Conservation (phyloP, 305 asterid species). For the Andrographis paniculata region DNA sequence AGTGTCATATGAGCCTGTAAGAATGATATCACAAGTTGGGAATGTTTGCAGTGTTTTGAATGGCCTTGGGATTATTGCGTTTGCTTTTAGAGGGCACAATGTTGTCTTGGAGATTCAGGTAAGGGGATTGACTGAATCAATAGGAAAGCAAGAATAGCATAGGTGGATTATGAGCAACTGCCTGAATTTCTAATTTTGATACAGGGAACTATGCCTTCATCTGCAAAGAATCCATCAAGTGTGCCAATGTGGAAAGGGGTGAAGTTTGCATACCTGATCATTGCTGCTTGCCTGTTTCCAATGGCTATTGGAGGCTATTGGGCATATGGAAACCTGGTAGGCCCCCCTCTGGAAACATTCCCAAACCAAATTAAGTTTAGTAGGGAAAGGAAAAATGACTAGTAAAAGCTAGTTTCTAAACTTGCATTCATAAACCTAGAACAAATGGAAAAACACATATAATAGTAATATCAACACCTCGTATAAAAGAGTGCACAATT, state of each 20-base stretch:
- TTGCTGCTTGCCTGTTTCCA: constrained; percentile 74
- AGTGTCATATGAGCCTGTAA: constrained; percentile 35
- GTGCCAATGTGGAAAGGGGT: constrained; percentile 90
- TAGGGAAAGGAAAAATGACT: too few relatives aligned
- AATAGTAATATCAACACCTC: too few relatives aligned
- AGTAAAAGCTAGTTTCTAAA: too few relatives aligned
- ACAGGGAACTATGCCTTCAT: constrained; percentile 86
- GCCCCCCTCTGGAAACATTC: neutral
- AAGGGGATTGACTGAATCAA: neutral
- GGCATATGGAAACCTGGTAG: constrained; percentile 80
- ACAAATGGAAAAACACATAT: too few relatives aligned
- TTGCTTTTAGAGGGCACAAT: constrained; percentile 88
- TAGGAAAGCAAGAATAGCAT: neutral
- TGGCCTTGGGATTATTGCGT: constrained; percentile 75
- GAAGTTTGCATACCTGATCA: constrained; percentile 48
- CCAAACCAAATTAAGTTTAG: neutral
- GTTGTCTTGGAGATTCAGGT: constrained; percentile 87
- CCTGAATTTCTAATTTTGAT: too few relatives aligned
- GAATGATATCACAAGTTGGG: constrained; percentile 33
- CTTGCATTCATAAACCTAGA: too few relatives aligned
- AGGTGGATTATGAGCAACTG: neutral
- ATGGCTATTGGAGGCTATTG: constrained; percentile 80
- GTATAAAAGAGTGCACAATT: too few relatives aligned
- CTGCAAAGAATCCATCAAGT: constrained; percentile 52
- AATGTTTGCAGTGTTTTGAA: constrained; percentile 48